Conservation (phyloP, 2,329 filamentous ascomycete genomes). For the Cryphonectria nitschkei region DNA sequence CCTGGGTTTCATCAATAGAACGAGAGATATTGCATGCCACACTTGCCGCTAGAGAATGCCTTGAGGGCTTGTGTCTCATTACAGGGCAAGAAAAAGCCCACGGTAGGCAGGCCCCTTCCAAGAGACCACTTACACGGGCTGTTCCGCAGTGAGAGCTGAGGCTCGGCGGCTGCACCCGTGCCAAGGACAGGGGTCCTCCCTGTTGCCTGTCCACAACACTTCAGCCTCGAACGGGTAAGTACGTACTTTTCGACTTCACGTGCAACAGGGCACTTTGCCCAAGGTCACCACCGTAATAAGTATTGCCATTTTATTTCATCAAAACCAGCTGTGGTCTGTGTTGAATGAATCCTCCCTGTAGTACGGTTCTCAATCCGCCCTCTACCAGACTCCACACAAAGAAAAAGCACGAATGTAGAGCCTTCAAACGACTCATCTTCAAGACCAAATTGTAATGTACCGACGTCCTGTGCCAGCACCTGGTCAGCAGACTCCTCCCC, state of each 20-base stretch:
- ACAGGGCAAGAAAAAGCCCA: background rate
- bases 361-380: background rate
- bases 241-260: conserved; percentile 13
- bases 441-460: background rate
- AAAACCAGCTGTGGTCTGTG: background rate
- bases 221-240: background rate
- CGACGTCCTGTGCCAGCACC: background rate
- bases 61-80: background rate
- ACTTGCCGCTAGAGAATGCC: background rate
- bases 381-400: background rate
- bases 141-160: background rate
- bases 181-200: conserved; percentile 1
- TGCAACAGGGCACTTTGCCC: background rate
- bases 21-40: background rate
- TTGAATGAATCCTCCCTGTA: background rate
- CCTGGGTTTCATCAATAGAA: background rate
- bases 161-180: conserved; percentile 13
- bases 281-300: background rate
- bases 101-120: background rate
- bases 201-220: background rate
- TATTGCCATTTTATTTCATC: background rate
- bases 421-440: background rate
- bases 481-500: background rate
- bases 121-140: background rate
- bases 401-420: background rate